Evolutionary conservation across 164 flowering plant species (phyloP), one percentile per base, ranked within the genome.

Genomic region (Kingdonia uniflora): DNA sequence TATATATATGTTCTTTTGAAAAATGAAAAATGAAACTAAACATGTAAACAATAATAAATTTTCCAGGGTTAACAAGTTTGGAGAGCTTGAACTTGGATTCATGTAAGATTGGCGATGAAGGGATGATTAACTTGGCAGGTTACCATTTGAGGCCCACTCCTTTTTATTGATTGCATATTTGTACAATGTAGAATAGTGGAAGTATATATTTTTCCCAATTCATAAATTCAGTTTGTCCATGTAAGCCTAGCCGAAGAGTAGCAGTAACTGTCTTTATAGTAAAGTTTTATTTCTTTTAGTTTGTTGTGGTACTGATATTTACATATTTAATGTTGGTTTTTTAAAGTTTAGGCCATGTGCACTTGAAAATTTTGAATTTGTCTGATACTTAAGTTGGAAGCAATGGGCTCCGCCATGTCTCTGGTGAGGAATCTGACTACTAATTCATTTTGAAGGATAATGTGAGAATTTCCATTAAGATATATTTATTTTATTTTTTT

Each of bases 51-150:
- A 29, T 8, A 4, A 41, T 16, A 45, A 19, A 17, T 19, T 17
- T 19, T 38, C 14, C n/a, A 16, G 99, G 87, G 55, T 65, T 89
- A 58, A 79, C 74, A 50, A 77, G 75, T 42, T 66, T 94, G 82
- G 97, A 89, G 73, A 87, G 78, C 77, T 73, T 94, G 76, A 94
- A 94, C 74, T 58, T 94, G 68, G 99, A 94, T 72, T 94, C 97
- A 2, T 94, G 99, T 61, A 66, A 64, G 52, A 81, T 94, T 69
- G 71, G 76, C 19, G 92, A 83, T 76, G 95, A 80, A 62, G 90
- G 97, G 53, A 67, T 86, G 44, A 69, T 63, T 38, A 69, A 80
- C 55, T 77, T 94, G 72, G 37, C 85, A 77, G 99, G 97, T 91
- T 48, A 47, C 20, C 52, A 1, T 19, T 63, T 13, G 11, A 37